phyloP scores from a whole-genome alignment of 352 stramenopile species.

The Globisporangium paroecandrum region DNA sequence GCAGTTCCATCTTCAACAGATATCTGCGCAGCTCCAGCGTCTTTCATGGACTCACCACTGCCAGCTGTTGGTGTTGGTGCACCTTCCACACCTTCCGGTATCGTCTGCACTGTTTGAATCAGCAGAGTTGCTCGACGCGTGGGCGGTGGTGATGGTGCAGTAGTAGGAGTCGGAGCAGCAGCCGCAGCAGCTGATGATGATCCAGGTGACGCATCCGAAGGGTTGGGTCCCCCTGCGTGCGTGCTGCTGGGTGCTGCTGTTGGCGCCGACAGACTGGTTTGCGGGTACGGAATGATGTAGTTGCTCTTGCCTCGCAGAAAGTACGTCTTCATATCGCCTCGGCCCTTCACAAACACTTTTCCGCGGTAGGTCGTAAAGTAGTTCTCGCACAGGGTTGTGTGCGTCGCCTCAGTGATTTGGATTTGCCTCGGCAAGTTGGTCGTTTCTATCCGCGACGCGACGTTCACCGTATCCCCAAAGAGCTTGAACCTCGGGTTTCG shows the following conservation, averaged over 20 bases:
- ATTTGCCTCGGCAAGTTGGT: slow-evolving; percentile 79
- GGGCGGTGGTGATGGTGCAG: neutral
- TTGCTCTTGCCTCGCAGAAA: slow-evolving; percentile 63
- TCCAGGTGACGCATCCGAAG: neutral
- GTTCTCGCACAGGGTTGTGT: slow-evolving; percentile 60
- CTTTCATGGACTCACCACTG: neutral
- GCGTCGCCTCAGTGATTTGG: slow-evolving; percentile 71
- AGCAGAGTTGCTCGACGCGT: slow-evolving; percentile 9
- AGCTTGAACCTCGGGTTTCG: slow-evolving; percentile 85
- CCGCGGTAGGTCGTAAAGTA: slow-evolving; percentile 68
- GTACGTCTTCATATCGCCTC: slow-evolving; percentile 83
- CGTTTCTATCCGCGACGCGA: slow-evolving; percentile 82
- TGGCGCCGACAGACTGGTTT: slow-evolving; percentile 5
- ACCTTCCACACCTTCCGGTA: slow-evolving; percentile 15
- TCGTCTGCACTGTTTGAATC: slow-evolving; percentile 20
- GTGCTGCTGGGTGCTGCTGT: neutral
- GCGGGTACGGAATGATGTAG: slow-evolving; percentile 54
- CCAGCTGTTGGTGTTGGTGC: slow-evolving; percentile 4
- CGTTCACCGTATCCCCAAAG: slow-evolving; percentile 86
- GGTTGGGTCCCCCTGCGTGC: neutral
- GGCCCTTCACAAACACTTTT: slow-evolving; percentile 80
- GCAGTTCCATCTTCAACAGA: neutral
- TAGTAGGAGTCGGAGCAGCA: neutral
- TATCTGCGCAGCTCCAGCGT: neutral
- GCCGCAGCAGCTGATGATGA: neutral